A percentile compares a stretch with the other conserved stretches of the same genome.
Conservation (phyloP, 2,329 filamentous ascomycete genomes). For the Claviceps maximensis region DNA sequence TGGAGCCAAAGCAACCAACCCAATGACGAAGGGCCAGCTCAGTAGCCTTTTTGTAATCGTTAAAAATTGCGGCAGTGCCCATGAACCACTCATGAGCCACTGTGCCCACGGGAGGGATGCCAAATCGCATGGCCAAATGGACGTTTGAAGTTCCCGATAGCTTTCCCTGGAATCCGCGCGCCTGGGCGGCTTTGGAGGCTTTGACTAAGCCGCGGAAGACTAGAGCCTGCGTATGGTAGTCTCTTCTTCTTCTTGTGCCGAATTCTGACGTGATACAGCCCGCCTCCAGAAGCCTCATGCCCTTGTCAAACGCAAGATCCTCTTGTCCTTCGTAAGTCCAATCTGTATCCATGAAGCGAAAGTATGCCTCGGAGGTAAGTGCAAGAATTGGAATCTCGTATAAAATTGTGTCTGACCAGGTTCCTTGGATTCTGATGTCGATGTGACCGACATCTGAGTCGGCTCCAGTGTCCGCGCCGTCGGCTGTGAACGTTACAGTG, state of each 20-base stretch:
- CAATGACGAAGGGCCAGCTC: constrained; percentile 77
- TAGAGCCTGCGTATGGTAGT: constrained; percentile 89
- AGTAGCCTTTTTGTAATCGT: constrained; percentile 74
- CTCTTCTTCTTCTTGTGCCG: constrained; percentile 73
- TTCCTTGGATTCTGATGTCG: constrained; percentile 61
- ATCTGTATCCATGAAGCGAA: constrained; percentile 87
- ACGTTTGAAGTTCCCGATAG: constrained; percentile 91
- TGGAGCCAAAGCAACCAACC: constrained; percentile 78
- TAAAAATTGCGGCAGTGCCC: constrained; percentile 84
- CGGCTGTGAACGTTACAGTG: constrained; percentile 48
- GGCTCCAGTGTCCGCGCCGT: constrained; percentile 42
- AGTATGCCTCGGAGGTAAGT: constrained; percentile 89
- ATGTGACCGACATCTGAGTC: constrained; percentile 62
- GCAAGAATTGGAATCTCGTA: constrained; percentile 95
- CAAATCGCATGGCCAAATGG: constrained; percentile 89
- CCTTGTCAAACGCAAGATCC: constrained; percentile 73
- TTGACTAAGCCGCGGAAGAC: constrained; percentile 77
- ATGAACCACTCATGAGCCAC: constrained; percentile 98
- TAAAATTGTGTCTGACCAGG: constrained; percentile 90
- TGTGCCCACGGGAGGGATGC: constrained; percentile 73
- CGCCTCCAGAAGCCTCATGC: constrained; percentile 58
- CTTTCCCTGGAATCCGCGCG: constrained; percentile 54
- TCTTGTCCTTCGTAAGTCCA: constrained; percentile 85
- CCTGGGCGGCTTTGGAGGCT: constrained; percentile 58
- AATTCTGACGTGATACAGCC: constrained; percentile 92